Evolutionary conservation across 306 rosid species (phyloP), one percentile per base, ranked within the genome.

Genomic region (Lathyrus sativus): DNA sequence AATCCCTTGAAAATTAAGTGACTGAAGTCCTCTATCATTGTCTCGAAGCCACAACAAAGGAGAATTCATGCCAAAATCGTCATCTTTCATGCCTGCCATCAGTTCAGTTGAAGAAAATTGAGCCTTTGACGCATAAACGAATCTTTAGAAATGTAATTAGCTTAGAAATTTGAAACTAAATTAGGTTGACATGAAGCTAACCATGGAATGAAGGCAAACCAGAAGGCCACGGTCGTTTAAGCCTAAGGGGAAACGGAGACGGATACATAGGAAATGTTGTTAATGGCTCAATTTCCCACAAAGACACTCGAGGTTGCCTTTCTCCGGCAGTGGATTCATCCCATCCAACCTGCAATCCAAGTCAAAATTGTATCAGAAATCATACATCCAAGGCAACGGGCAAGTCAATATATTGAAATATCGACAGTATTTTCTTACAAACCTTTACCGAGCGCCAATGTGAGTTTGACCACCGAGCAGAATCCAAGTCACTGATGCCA

Each of bases 401-500:
- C 46, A 9, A 9, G 61, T 53, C 41, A 58, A 68, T 15, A 50
- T 5, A 53, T n/a, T 17, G 58, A 26, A 14, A 50, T 9, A 58
- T 17, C 29, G 31, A 19, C 9, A 4, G 28, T 62, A 31, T 43
- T 61, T 71, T 68, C 29, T 61, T 26, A 78, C 91, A 56, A 66
- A 93, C 99, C 97, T 93, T 93, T 37, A 93, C 99, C 0, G 99
- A 93, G 76, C 97, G 97, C 99, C 99, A 93, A 68, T 88, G 95
- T 33, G 99, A 93, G 80, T 84, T 90, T 0, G 82, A 73, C 99
- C 99, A 93, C 56, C 90, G 86, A 53, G 68, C 80, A 67, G 95
- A 72, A 85, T 93, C 99, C 57, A 93, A 74, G 79, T 93, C 99
- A 51, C 87, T 78, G 65, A 90, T 87, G 73, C 99, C 96, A 38